These are phyloP conservation scores for Hermanozyma aechmeae DNA, from an alignment of 805 yeast genomes.

Conservation along the genomic window DNA sequence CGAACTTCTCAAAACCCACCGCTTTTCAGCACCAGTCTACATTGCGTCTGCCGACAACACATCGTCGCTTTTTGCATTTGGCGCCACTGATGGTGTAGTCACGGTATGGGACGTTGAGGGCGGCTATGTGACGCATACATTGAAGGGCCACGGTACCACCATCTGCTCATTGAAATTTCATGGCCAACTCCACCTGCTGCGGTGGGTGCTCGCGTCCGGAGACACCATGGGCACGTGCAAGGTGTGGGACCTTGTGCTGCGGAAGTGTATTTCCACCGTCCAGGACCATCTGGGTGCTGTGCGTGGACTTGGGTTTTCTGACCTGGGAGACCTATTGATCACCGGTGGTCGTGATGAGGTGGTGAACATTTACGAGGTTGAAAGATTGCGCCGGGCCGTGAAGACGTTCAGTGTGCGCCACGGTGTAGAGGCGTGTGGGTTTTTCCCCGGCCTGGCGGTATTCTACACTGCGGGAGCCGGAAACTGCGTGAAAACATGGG, in stretches of 20 bases:
- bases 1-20: conserved; percentile 39
- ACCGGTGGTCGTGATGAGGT: conserved; percentile 90
- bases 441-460: conserved; percentile 27
- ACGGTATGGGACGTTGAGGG: conserved; percentile 89
- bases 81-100: conserved; percentile 89
- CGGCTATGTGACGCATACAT: conserved; percentile 78
- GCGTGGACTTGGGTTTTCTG: conserved; percentile 65
- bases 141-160: conserved; percentile 90
- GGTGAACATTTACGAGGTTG: conserved; percentile 48
- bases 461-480: conserved; percentile 75
- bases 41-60: conserved; percentile 71
- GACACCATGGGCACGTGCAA: conserved; percentile 50
- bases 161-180: conserved; percentile 64
- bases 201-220: conserved; percentile 75
- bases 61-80: conserved; percentile 81
- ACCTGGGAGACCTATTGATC: conserved; percentile 45
- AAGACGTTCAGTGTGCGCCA: conserved; percentile 68
- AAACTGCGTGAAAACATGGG: conserved; percentile 62
- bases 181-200: conserved; percentile 57
- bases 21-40: conserved; percentile 72
- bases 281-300: conserved; percentile 80
- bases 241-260: conserved; percentile 60
- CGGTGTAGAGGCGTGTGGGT: conserved; percentile 65
- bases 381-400: conserved; percentile 38
- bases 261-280: conserved; percentile 54